These are phyloP conservation scores for Aspergillus calidoustus DNA, from an alignment of 2,329 filamentous ascomycete species.

Conservation along the genomic window DNA sequence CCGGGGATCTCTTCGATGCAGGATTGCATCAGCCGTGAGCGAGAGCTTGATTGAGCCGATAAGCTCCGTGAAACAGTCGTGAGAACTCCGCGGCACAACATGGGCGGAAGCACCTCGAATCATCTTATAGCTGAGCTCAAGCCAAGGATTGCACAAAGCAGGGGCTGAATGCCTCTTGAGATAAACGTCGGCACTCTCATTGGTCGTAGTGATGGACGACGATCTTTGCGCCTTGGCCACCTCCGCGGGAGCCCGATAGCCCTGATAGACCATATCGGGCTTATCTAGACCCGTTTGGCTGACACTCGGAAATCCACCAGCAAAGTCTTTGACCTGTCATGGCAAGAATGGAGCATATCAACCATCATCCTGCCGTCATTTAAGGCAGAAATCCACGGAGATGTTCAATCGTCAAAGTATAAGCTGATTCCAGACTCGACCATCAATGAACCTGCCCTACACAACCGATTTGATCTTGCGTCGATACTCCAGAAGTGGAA, in stretches of 20 bases:
- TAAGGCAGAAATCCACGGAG: neutral
- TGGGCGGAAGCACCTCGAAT: neutral
- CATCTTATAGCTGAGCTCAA: conserved; percentile 2
- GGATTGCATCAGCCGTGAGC: neutral
- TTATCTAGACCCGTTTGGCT: conserved; percentile 8
- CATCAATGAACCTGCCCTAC: neutral
- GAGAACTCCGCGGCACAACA: conserved; percentile 11
- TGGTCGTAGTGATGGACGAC: neutral
- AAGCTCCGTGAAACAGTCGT: neutral
- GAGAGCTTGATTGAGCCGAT: conserved; percentile 11
- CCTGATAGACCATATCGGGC: conserved; percentile 2
- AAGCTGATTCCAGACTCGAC: neutral
- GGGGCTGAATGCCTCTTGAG: neutral
- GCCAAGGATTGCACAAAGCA: conserved; percentile 7
- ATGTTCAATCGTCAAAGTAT: neutral
- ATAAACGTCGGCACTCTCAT: conserved; percentile 12
- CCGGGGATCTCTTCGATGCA: conserved; percentile 3
- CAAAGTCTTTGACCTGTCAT: neutral
- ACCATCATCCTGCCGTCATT: neutral
- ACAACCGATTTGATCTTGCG: neutral
- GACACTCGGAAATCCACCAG: neutral
- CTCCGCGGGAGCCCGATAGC: conserved; percentile 13
- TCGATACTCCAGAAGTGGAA: neutral
- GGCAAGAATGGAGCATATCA: neutral
- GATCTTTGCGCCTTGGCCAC: conserved; percentile 6